A percentile compares a stretch with the other conserved stretches of the same genome.
phyloP scores from a whole-genome alignment of 148 eudicot genomes.

The Hydrangea macrophylla region DNA sequence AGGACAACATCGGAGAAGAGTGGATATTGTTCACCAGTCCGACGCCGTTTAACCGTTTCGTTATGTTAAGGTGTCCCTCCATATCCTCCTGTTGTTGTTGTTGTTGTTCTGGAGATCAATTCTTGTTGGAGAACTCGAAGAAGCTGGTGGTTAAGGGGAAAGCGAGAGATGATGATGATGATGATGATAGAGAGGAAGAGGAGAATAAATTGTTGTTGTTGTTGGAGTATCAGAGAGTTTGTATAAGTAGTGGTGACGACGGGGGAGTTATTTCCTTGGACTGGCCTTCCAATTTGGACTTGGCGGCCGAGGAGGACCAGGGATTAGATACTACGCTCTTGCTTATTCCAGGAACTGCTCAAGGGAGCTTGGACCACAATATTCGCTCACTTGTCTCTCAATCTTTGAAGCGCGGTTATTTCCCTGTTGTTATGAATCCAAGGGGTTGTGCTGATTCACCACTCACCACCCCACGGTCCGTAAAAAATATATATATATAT shows the following conservation, averaged over 20 bases:
- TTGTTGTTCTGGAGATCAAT: conserved; percentile 33
- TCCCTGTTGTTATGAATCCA: conserved; percentile 93
- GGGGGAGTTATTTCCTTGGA: conserved; percentile 89
- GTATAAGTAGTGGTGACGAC: conserved; percentile 73
- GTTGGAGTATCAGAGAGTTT: conserved; percentile 77
- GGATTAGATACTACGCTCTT: conserved; percentile 85
- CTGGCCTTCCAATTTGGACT: conserved; percentile 79
- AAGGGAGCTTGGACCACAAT: conserved; percentile 66
- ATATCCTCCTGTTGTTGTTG: too few species aligned
- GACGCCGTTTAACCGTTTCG: conserved; percentile 89
- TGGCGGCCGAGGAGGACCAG: conserved; percentile 59
- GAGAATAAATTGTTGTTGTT: too few species aligned
- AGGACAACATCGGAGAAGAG: conserved; percentile 65
- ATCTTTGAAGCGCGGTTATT: conserved; percentile 65
- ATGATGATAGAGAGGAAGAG: conserved; percentile 13
- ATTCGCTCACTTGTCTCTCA: conserved; percentile 54
- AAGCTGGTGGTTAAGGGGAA: conserved; percentile 63
- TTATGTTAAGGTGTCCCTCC: conserved; percentile 67
- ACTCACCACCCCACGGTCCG: conserved; percentile 81
- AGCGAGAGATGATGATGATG: conserved; percentile 8
- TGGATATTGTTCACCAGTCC: conserved; percentile 79
- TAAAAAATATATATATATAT: too few species aligned
- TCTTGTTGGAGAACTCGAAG: conserved; percentile 47
- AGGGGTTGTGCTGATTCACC: conserved; percentile 95
- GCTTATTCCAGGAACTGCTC: conserved; percentile 66